Percentiles rank a stretch among this genome's conserved stretches.
Evolutionary conservation across 2,329 filamentous ascomycete genomes (phyloP).

Genomic region (Penicillium griseofulvum): DNA sequence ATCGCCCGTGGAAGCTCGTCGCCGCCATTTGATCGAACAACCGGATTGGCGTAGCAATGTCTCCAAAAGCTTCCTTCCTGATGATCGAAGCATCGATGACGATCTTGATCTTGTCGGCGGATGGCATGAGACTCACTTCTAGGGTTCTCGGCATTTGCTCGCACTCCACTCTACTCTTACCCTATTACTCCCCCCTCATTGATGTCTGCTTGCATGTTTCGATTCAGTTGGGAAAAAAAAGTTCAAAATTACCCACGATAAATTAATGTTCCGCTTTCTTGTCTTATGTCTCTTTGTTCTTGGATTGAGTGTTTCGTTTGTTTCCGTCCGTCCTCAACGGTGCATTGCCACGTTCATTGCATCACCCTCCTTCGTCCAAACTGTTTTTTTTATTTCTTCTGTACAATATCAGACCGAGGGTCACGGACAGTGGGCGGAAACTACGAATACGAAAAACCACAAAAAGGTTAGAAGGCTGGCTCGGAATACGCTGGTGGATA

Average conservation of each 20-base stretch:
- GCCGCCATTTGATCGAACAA: constrained; percentile 42
- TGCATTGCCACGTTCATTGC: neutral
- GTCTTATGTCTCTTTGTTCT: constrained; percentile 19
- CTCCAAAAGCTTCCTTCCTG: constrained; percentile 34
- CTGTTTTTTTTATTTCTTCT: constrained; percentile 10
- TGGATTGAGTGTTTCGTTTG: constrained; percentile 13
- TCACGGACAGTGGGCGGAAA: constrained; percentile 9
- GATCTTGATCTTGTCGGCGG: constrained; percentile 94
- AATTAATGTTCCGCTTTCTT: constrained; percentile 22
- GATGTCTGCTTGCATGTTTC: constrained; percentile 16
- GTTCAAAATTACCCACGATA: constrained; percentile 24
- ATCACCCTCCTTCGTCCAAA: constrained; percentile 2
- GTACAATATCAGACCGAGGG: constrained; percentile 23
- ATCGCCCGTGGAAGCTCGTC: constrained; percentile 27
- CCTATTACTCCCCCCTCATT: constrained; percentile 8
- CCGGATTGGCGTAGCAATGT: constrained; percentile 49
- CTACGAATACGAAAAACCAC: constrained; percentile 21
- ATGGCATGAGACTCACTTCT: constrained; percentile 71
- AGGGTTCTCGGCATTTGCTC: constrained; percentile 25
- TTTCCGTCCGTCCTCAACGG: constrained; percentile 12
- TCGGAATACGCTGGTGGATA: constrained; percentile 10
- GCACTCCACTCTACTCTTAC: constrained; percentile 10
- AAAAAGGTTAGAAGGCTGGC: constrained; percentile 28
- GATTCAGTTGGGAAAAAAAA: constrained; percentile 26
- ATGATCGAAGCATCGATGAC: constrained; percentile 59